Conservation (phyloP, 345 rosid genomes). For the Erodium maritimum region DNA sequence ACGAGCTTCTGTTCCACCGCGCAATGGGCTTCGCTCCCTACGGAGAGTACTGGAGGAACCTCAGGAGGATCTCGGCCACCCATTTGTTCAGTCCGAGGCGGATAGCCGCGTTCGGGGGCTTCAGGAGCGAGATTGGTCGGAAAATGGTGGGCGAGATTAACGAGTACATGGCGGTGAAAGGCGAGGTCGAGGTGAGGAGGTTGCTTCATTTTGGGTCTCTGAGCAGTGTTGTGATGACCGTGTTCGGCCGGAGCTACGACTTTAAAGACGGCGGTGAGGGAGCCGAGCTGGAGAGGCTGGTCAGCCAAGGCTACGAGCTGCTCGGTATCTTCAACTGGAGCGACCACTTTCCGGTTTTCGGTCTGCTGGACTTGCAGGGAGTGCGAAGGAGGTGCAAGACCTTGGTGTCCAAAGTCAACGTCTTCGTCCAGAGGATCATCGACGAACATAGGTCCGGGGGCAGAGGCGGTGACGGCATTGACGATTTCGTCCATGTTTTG, state of each 20-base stretch:
- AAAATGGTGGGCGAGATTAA: constrained; percentile 36
- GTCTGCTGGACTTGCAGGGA: constrained; percentile 66
- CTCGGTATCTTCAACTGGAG: constrained; percentile 75
- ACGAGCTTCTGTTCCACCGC: constrained; percentile 64
- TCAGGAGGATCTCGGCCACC: constrained; percentile 67
- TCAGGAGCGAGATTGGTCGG: constrained; percentile 34
- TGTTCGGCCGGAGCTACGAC: constrained; percentile 58
- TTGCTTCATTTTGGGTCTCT: constrained; percentile 59
- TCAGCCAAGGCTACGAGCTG: constrained; percentile 63
- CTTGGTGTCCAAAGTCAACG: constrained; percentile 41
- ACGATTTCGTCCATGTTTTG: constrained; percentile 70
- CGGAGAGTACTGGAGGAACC: constrained; percentile 81
- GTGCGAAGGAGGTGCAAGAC: constrained; percentile 55
- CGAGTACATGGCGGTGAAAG: constrained; percentile 13
- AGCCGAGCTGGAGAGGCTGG: constrained; percentile 41
- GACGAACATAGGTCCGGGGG: constrained; percentile 39
- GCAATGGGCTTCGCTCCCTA: constrained; percentile 85
- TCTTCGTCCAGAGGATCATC: constrained; percentile 46
- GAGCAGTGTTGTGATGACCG: constrained; percentile 63
- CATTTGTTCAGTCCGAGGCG: constrained; percentile 70
- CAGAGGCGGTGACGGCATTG: constrained; percentile 1
- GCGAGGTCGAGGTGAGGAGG: constrained; percentile 35
- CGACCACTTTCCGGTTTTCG: constrained; percentile 63
- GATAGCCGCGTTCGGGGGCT: constrained; percentile 31
- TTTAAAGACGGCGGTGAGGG: constrained; percentile 35